Evolutionary conservation across 108 stramenopile genomes (phyloP).

Genomic region (Cyclotella atomus): DNA sequence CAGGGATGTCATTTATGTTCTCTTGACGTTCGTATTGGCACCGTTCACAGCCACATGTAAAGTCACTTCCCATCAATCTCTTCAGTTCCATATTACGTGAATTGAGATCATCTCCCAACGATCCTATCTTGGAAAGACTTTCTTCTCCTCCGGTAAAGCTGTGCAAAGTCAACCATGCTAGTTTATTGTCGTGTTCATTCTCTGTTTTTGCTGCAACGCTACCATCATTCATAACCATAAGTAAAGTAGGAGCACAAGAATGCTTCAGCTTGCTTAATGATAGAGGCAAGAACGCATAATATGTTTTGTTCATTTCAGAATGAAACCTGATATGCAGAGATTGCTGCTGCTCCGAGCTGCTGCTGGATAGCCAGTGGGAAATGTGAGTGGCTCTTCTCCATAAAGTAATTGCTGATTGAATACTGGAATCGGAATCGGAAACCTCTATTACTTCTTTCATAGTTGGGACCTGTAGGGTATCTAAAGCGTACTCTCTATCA

Average conservation of each 20-base stretch:
- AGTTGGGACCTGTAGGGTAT: conserved; percentile 14
- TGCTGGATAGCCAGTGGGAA: conserved; percentile 31
- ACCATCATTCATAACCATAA: conserved; percentile 7
- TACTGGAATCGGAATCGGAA: background rate
- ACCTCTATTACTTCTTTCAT: background rate
- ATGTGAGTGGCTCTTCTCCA: conserved; percentile 45
- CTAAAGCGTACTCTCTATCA: conserved; percentile 29
- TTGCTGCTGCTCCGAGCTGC: background rate
- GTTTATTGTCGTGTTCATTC: background rate
- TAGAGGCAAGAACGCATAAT: conserved; percentile 34
- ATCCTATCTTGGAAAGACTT: conserved; percentile 32
- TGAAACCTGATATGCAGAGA: conserved; percentile 15
- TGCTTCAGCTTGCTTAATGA: conserved; percentile 21
- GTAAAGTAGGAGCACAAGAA: conserved; percentile 45
- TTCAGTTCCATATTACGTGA: conserved; percentile 25
- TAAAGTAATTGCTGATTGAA: conserved; percentile 15
- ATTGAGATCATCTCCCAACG: conserved; percentile 15
- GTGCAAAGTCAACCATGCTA: conserved; percentile 43
- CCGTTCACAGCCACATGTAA: conserved; percentile 47
- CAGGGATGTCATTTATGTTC: background rate
- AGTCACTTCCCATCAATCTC: conserved; percentile 29
- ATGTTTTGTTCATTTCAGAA: conserved; percentile 31
- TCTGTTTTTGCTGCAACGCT: background rate
- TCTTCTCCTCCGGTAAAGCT: conserved; percentile 24
- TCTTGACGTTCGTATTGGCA: conserved; percentile 40